Evolutionary conservation across 371 early-diverging fungal species (phyloP).

Genomic region (Mortierella sp.): DNA sequence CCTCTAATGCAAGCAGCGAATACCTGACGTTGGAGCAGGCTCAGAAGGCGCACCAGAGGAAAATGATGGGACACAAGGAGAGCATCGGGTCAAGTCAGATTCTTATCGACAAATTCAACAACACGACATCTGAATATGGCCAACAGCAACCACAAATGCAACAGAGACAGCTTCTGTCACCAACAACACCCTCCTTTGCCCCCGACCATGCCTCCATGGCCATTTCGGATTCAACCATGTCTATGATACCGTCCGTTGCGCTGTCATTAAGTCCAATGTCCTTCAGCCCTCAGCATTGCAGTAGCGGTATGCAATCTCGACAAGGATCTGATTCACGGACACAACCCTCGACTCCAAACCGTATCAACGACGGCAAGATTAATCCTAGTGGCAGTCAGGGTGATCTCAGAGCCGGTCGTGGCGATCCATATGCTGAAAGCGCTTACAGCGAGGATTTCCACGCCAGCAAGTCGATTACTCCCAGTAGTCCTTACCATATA

Average conservation of each 20-base stretch:
- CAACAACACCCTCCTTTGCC: constrained; percentile 14
- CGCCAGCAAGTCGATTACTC: constrained; percentile 2
- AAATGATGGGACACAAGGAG: constrained; percentile 47
- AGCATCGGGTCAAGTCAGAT: constrained; percentile 30
- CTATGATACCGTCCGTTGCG: constrained; percentile 43
- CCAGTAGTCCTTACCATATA: constrained; percentile 3
- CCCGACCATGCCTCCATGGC: constrained; percentile 37
- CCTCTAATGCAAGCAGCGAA: constrained; percentile 21
- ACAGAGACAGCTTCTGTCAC: constrained; percentile 9
- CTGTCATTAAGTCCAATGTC: constrained; percentile 24
- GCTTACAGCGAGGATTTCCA: constrained; percentile 28
- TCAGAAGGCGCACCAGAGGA: constrained; percentile 37
- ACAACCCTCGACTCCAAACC: not conserved
- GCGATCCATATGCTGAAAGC: constrained; percentile 40
- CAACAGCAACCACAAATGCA: constrained; percentile 9
- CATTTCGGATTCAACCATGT: constrained; percentile 50
- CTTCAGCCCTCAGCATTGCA: constrained; percentile 1
- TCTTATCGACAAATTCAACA: constrained; percentile 9
- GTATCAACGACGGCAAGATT: not conserved
- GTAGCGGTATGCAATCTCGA: not conserved
- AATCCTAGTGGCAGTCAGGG: not conserved
- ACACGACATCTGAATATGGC: not conserved
- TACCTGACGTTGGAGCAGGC: constrained; percentile 44
- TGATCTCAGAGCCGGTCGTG: constrained; percentile 2
- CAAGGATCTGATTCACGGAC: constrained; percentile 10